Percentiles rank a stretch among this genome's conserved stretches.
Conservation (phyloP, 2,329 filamentous ascomycete genomes). For the Escovopsis weberi region DNA sequence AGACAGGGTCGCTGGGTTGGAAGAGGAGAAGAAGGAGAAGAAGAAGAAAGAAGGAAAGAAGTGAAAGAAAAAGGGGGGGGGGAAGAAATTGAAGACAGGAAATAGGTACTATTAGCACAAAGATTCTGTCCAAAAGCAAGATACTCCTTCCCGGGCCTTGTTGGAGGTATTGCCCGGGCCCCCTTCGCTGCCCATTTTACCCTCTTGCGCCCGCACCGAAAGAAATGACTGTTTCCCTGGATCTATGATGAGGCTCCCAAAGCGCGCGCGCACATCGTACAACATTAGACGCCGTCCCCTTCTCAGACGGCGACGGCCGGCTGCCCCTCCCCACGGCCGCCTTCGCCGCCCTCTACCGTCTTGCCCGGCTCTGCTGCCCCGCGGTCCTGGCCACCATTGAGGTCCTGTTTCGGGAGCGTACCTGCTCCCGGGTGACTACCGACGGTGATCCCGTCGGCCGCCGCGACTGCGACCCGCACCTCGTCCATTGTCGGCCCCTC, state of each 20-base stretch:
- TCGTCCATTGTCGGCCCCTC: conserved; percentile 18
- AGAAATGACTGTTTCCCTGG: neutral
- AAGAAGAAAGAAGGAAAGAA: no score
- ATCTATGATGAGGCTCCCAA: neutral
- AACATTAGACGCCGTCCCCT: conserved; percentile 17
- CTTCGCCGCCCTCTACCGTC: conserved; percentile 2
- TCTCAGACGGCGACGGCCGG: conserved; percentile 15
- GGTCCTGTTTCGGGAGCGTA: neutral
- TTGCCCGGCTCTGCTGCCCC: neutral
- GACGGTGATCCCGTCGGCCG: conserved; percentile 9
- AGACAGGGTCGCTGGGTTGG: no score
- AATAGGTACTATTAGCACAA: no score
- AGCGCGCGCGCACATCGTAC: neutral
- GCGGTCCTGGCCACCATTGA: neutral
- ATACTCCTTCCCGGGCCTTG: neutral
- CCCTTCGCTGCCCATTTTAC: neutral
- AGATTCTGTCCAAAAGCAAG: no score
- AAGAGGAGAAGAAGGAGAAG: no score
- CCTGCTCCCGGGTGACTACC: conserved; percentile 6
- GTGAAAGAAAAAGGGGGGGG: no score
- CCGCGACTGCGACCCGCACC: conserved; percentile 16
- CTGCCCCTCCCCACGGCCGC: conserved; percentile 9
- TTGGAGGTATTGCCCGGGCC: neutral
- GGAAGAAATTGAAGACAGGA: no score
- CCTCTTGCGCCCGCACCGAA: neutral